Evolutionary conservation across 306 rosid genomes (phyloP).

Genomic region (Leucaena leucocephala): DNA sequence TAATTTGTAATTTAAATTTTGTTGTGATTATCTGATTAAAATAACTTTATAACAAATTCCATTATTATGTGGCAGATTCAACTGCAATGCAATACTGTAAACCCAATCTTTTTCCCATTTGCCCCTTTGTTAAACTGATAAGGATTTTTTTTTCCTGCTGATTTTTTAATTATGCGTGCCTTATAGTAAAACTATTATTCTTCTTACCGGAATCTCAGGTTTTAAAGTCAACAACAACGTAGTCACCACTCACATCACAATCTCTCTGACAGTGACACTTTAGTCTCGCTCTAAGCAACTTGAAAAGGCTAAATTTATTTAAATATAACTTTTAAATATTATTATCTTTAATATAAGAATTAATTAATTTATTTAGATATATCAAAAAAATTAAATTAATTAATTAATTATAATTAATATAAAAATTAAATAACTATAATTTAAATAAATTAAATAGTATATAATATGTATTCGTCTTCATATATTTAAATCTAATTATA

Average conservation of each 20-base stretch:
- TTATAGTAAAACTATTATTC: background rate
- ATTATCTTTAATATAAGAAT: too few relatives aligned
- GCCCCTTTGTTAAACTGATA: background rate
- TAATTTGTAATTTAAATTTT: conserved; percentile 43
- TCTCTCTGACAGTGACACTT: background rate
- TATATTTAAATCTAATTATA: too few relatives aligned
- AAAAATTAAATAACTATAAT: too few relatives aligned
- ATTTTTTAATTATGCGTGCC: background rate
- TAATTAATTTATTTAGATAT: too few relatives aligned
- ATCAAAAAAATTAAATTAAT: too few relatives aligned
- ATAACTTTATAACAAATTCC: conserved; percentile 27
- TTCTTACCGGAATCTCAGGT: background rate
- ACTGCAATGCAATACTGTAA: conserved; percentile 23
- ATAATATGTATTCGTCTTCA: too few relatives aligned
- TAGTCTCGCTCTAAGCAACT: too few relatives aligned
- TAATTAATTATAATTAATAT: too few relatives aligned
- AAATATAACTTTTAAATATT: too few relatives aligned
- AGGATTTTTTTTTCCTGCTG: background rate
- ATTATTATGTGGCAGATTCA: conserved; percentile 32
- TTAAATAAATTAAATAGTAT: too few relatives aligned
- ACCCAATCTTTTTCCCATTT: background rate
- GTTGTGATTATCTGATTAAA: conserved; percentile 24
- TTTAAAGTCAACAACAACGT: background rate
- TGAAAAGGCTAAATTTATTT: too few relatives aligned
- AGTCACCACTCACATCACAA: background rate